Percentiles rank a stretch among this genome's conserved stretches.
Conservation (phyloP, 192 early-diverging fungal species). For the Dissophora globulifera region DNA sequence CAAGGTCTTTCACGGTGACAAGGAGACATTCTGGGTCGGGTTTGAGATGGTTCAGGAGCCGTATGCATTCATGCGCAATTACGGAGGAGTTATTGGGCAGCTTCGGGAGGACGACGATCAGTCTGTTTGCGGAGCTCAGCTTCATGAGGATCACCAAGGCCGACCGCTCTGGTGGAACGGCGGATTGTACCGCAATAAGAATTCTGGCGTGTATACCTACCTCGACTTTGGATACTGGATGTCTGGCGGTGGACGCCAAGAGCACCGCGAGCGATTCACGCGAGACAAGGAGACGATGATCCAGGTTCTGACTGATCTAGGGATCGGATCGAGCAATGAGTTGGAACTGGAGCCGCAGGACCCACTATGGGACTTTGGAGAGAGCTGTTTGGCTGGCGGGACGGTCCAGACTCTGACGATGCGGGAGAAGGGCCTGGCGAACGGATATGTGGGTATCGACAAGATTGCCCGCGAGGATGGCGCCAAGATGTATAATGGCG, state of each 20-base stretch:
- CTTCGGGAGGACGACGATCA: conserved; percentile 41
- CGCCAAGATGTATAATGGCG: background rate
- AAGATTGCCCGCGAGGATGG: conserved; percentile 38
- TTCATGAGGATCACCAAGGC: conserved; percentile 56
- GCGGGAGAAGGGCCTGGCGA: conserved; percentile 16
- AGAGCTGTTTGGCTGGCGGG: conserved; percentile 33
- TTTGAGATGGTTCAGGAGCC: conserved; percentile 69
- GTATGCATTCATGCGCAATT: conserved; percentile 59
- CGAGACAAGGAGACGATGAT: conserved; percentile 31
- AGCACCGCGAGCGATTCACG: conserved; percentile 40
- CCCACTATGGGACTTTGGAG: conserved; percentile 35
- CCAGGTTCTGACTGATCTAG: conserved; percentile 22
- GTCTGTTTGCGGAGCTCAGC: conserved; percentile 56
- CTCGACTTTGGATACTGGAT: conserved; percentile 56
- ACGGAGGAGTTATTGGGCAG: conserved; percentile 64
- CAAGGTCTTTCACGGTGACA: conserved; percentile 67
- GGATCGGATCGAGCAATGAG: conserved; percentile 6
- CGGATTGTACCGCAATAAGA: conserved; percentile 60
- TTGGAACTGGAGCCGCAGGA: conserved; percentile 15
- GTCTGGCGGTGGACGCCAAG: conserved; percentile 40
- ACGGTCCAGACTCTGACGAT: conserved; percentile 1
- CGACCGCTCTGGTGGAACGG: conserved; percentile 65
- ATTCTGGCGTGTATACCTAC: conserved; percentile 47
- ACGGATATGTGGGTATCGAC: conserved; percentile 24
- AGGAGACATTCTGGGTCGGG: conserved; percentile 77